These are phyloP conservation scores for Ceriops decandra DNA, from an alignment of 345 rosid genomes.

Conservation along the genomic window DNA sequence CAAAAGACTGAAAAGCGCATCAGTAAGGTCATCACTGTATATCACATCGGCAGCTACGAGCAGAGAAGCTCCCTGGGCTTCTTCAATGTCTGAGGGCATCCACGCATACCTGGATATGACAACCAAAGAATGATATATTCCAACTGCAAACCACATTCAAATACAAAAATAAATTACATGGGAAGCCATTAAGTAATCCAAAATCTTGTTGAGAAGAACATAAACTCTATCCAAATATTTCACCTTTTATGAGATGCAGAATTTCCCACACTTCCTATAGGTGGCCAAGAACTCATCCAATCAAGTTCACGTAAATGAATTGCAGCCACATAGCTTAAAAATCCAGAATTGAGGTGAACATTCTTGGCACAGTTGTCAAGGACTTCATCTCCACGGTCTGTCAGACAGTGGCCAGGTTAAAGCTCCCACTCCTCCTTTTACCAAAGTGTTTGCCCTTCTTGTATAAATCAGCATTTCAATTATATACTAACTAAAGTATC, in stretches of 20 bases:
- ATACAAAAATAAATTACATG: neutral
- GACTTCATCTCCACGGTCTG: slow-evolving; percentile 61
- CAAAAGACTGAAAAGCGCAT: slow-evolving; percentile 44
- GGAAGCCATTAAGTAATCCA: neutral
- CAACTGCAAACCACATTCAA: neutral
- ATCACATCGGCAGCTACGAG: slow-evolving; percentile 70
- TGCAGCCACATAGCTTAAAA: slow-evolving; percentile 36
- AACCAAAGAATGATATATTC: slow-evolving; percentile 2
- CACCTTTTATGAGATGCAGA: slow-evolving; percentile 38
- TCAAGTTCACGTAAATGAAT: slow-evolving; percentile 71
- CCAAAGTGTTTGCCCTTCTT: neutral
- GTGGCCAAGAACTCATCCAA: slow-evolving; percentile 76
- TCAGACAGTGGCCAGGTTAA: slow-evolving; percentile 1
- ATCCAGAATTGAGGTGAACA: slow-evolving; percentile 43
- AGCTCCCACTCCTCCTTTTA: neutral
- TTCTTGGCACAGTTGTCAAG: slow-evolving; percentile 66
- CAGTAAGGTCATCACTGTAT: slow-evolving; percentile 60
- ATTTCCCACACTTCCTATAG: slow-evolving; percentile 18
- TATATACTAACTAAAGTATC: neutral
- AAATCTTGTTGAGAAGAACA: neutral
- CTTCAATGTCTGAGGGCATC: slow-evolving; percentile 48
- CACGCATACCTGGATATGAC: slow-evolving; percentile 40
- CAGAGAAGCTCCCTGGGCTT: slow-evolving; percentile 43
- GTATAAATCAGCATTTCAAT: neutral
- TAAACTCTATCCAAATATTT: slow-evolving; percentile 1